Conservation (phyloP, 2,329 filamentous ascomycete genomes). For the Stagonosporopsis cucurbitacearum region DNA sequence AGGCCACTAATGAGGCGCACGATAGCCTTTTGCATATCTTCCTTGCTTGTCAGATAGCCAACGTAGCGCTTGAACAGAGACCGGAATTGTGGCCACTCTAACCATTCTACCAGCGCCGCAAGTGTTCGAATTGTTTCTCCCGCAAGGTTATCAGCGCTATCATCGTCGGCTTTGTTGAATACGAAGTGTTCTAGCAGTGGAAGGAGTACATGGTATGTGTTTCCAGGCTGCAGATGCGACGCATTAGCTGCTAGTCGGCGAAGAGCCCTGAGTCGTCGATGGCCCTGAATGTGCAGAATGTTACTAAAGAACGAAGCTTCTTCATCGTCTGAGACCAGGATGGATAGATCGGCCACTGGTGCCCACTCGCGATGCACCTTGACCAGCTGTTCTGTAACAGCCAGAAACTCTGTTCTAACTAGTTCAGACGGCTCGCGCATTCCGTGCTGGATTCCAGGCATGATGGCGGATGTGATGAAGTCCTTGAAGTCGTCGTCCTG, state of each 20-base stretch:
- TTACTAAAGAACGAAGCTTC: constrained; percentile 91
- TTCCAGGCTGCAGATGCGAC: constrained; percentile 73
- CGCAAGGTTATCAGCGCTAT: constrained; percentile 77
- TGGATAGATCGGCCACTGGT: constrained; percentile 74
- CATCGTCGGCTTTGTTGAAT: constrained; percentile 82
- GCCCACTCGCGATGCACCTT: constrained; percentile 72
- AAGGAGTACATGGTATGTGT: constrained; percentile 85
- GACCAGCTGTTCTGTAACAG: constrained; percentile 79
- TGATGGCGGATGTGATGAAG: constrained; percentile 68
- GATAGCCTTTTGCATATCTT: constrained; percentile 83
- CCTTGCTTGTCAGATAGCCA: constrained; percentile 78
- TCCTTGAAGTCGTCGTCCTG: constrained; percentile 59
- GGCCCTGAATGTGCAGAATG: constrained; percentile 85
- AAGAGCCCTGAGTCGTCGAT: constrained; percentile 83
- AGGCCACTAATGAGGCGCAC: constrained; percentile 82
- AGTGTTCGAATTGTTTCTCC: constrained; percentile 87
- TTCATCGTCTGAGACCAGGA: constrained; percentile 74
- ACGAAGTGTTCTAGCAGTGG: constrained; percentile 94
- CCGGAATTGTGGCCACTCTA: constrained; percentile 92
- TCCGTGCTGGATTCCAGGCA: constrained; percentile 79
- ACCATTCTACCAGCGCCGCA: constrained; percentile 71
- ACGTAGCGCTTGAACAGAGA: constrained; percentile 84
- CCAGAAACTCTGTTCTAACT: constrained; percentile 81
- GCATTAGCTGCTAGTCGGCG: constrained; percentile 76
- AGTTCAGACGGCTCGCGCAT: constrained; percentile 81